Evolutionary conservation across 2,329 filamentous ascomycete species (phyloP).

Genomic region (Hymenoscyphus scutula): DNA sequence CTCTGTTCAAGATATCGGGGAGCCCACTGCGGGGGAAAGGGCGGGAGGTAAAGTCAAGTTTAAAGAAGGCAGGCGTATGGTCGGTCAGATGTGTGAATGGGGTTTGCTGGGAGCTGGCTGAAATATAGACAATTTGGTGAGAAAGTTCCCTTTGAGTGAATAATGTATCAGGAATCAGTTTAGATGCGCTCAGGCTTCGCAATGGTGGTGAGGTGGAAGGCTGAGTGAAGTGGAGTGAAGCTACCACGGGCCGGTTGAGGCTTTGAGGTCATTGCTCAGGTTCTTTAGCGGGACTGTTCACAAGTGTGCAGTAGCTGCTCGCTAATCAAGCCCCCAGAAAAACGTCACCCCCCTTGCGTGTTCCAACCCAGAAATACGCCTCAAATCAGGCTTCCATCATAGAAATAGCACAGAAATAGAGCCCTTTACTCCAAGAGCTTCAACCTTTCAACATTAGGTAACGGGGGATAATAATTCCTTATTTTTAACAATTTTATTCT

Average conservation of each 20-base stretch:
- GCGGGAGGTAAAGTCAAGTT: background rate
- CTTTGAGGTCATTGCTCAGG: conserved; percentile 4
- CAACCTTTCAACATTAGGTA: no score
- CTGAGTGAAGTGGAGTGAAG: background rate
- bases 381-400: background rate
- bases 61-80: background rate
- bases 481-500: background rate
- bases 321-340: background rate
- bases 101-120: background rate
- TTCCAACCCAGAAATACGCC: background rate
- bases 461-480: no score
- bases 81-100: background rate
- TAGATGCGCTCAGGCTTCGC: background rate
- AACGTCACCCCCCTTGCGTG: conserved; percentile 11
- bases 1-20: conserved; percentile 2
- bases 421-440: no score
- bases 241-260: conserved; percentile 1
- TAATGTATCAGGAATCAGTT: background rate
- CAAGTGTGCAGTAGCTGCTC: background rate
- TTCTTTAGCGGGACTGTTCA: background rate
- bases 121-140: background rate
- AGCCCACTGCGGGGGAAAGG: conserved; percentile 7
- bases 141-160: background rate
- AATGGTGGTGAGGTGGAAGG: background rate
- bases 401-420: no score